A percentile compares a stretch with the other conserved stretches of the same genome.
Evolutionary conservation across 306 rosid species (phyloP).

Genomic region (Vicia faba): DNA sequence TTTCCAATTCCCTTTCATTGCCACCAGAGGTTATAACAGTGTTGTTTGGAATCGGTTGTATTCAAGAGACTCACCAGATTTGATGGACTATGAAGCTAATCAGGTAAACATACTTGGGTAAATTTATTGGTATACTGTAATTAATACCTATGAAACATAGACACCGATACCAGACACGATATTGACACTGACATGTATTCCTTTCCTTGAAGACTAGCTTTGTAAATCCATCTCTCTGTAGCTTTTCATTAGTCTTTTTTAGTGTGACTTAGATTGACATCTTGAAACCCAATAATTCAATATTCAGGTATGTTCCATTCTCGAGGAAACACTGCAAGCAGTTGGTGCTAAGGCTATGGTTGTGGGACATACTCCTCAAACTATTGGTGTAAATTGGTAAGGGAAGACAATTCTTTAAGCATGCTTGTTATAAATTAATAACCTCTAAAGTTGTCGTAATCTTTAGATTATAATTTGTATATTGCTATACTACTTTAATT

Average conservation of each 20-base stretch:
- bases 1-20: conserved; percentile 68
- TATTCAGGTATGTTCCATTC: conserved; percentile 66
- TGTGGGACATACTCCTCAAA: conserved; percentile 99
- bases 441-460: conserved; percentile 13
- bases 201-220: neutral
- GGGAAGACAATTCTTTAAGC: conserved; percentile 17
- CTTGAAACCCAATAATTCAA: conserved; percentile 33
- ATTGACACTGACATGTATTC: neutral
- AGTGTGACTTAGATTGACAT: conserved; percentile 25
- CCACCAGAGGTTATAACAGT: conserved; percentile 90
- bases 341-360: conserved; percentile 92
- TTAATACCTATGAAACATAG: neutral
- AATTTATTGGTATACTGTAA: neutral
- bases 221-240: neutral
- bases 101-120: conserved; percentile 54
- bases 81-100: conserved; percentile 58
- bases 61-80: conserved; percentile 71
- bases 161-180: neutral
- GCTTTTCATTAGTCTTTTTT: neutral
- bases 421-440: neutral
- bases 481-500: conserved; percentile 11
- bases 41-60: conserved; percentile 96
- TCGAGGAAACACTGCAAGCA: conserved; percentile 81
- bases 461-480: conserved; percentile 5
- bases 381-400: conserved; percentile 82